phyloP scores from a whole-genome alignment of 1,139 yeast species.

The Schwanniomyces etchellsii region DNA sequence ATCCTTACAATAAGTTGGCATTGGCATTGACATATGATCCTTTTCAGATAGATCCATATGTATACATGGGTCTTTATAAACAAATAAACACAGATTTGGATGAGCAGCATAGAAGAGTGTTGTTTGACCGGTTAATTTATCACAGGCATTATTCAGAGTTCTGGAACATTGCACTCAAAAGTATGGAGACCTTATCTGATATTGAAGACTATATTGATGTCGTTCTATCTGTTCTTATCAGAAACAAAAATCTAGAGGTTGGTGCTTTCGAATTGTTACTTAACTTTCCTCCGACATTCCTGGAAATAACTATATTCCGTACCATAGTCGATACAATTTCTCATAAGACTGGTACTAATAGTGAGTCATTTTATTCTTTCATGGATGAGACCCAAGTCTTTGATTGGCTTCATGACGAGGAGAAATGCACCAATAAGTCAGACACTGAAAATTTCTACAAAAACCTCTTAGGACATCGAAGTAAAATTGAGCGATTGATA shows the following conservation, averaged over 20 bases:
- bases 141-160: conserved; percentile 25
- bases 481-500: no score
- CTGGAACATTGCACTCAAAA: conserved; percentile 26
- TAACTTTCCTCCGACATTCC: conserved; percentile 10
- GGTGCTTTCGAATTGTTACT: conserved; percentile 20
- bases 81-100: conserved; percentile 15
- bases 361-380: neutral
- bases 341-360: conserved; percentile 6
- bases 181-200: conserved; percentile 27
- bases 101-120: conserved; percentile 14
- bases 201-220: conserved; percentile 32
- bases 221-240: conserved; percentile 14
- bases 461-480: no score
- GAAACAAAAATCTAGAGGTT: conserved; percentile 14
- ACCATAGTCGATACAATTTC: conserved; percentile 19
- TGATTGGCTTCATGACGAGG: no score
- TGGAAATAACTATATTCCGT: conserved; percentile 12
- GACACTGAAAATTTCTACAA: no score
- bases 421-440: no score
- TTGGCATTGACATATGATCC: conserved; percentile 30
- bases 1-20: conserved; percentile 24
- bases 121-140: conserved; percentile 23
- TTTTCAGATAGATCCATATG: conserved; percentile 21
- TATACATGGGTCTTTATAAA: conserved; percentile 20
- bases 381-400: neutral